Base-by-base conservation (phyloP, 228 moss, liverwort and hornwort genomes). In the Sphagnum magellanicum region DNA sequence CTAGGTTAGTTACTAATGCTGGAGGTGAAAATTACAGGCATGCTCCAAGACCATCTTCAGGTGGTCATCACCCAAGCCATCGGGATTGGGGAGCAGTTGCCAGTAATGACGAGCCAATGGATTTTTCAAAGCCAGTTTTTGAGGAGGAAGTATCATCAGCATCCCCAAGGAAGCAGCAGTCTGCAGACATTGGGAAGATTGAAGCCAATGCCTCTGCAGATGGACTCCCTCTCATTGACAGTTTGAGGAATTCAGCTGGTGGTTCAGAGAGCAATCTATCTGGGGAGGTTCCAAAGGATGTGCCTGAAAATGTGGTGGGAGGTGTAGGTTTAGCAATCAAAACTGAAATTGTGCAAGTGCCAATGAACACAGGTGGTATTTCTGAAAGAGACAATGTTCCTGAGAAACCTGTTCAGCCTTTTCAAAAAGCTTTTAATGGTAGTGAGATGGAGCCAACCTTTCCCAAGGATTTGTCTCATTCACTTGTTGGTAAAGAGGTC, bases 11-110 rank as follows among this genome's bases (percentile, higher is more conserved):
- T 4, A 73, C 50, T 70, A 74, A 53, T 69, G 5, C 63, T 8
- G 87, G 79, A 46, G 73, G 0, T 13, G 84, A 80, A 62, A 76
- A 9, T 11, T 79, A 82, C 60, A 81, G 90, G 6, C 93, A 84
- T 64, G 78, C 82, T 51, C 84, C 83, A 15, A 79, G 91, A 69
- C 91, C 91, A 32, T 75, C 1, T 8, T 49, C 71, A 0, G 12
- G 70, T 61, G 87, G 87, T 49, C 81, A 84, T 71, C 79, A 83
- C 7, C 81, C 72, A 4, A 79, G 81, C 52, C 91, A 93, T 74
- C 91, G 91, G 48, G 98, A 98, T 72, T 98, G 98, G 98, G 93
- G 91, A 71, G 93, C 98, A 68, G 85, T 87, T 57, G 96, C 93
- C 48, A 92, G 91, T 74, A 97, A 77, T 66, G 98, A 98, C 72